Evolutionary conservation across 768 basidiomycete species (phyloP).

Genomic region (Clavaria fumosa): DNA sequence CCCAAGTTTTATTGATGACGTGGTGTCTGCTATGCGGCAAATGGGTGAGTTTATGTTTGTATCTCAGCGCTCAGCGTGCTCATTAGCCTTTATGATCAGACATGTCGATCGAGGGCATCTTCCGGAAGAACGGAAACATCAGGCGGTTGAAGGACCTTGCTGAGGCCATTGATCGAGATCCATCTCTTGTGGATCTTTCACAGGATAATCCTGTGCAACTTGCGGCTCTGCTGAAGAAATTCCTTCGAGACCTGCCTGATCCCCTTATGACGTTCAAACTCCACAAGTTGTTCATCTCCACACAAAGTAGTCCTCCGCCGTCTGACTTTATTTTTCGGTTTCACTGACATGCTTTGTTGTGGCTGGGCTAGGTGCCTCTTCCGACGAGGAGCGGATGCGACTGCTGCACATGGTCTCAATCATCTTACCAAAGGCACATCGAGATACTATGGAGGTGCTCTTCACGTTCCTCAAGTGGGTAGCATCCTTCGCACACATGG

Average conservation of each 20-base stretch:
- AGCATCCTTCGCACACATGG: constrained; percentile 95
- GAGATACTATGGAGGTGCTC: constrained; percentile 94
- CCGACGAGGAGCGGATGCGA: constrained; percentile 64
- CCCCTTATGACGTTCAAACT: constrained; percentile 91
- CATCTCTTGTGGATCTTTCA: constrained; percentile 77
- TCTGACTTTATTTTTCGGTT: constrained; percentile 2
- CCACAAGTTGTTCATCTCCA: constrained; percentile 74
- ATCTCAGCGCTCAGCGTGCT: constrained; percentile 6
- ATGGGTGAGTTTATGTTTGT: constrained; percentile 54
- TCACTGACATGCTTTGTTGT: not conserved
- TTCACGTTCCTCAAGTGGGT: constrained; percentile 99
- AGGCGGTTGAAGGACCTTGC: constrained; percentile 80
- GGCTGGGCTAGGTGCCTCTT: constrained; percentile 69
- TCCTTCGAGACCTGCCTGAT: constrained; percentile 90
- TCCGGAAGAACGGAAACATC: constrained; percentile 97
- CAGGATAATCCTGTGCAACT: constrained; percentile 95
- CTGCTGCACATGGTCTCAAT: constrained; percentile 76
- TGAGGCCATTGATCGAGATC: constrained; percentile 90
- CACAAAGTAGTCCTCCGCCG: constrained; percentile 55
- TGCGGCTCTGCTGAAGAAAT: constrained; percentile 93
- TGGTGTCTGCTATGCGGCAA: constrained; percentile 95
- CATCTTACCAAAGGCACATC: constrained; percentile 81
- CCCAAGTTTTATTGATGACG: constrained; percentile 96
- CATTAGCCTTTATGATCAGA: constrained; percentile 33
- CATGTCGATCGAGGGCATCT: constrained; percentile 98